A percentile compares a stretch with the other conserved stretches of the same genome.
These are phyloP conservation scores for Penicillium riverlandense DNA, from an alignment of 495 filamentous ascomycete species.

Conservation along the genomic window DNA sequence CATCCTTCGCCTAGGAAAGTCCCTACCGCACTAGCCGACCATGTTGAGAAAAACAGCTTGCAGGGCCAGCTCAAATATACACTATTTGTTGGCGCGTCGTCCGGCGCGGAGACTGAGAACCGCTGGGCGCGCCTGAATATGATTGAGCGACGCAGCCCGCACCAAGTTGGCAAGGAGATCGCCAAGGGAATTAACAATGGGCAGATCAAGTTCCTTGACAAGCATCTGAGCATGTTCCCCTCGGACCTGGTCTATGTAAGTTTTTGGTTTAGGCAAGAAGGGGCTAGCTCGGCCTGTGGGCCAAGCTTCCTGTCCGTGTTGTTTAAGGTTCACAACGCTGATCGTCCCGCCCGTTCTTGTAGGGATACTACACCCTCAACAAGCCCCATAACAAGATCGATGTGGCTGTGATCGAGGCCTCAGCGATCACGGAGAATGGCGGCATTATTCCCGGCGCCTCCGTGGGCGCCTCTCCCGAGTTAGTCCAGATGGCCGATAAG, in stretches of 20 bases:
- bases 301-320: not conserved
- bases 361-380: conserved; percentile 78
- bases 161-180: conserved; percentile 90
- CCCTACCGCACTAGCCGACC: conserved; percentile 76
- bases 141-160: conserved; percentile 78
- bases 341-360: conserved; percentile 1
- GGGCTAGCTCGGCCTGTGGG: no score
- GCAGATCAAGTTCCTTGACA: conserved; percentile 85
- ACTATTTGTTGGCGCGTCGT: conserved; percentile 83
- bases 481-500: conserved; percentile 86
- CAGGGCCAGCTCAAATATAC: conserved; percentile 79
- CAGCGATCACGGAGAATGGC: conserved; percentile 86
- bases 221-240: conserved; percentile 91
- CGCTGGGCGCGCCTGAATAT: conserved; percentile 81
- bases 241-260: conserved; percentile 75
- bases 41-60: conserved; percentile 83
- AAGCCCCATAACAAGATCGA: conserved; percentile 67
- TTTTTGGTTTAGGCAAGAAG: not conserved
- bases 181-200: conserved; percentile 87
- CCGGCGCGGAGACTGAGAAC: conserved; percentile 86
- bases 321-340: conserved; percentile 6
- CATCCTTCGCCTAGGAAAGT: conserved; percentile 51
- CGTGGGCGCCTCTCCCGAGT: conserved; percentile 79
- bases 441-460: conserved; percentile 85
- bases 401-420: conserved; percentile 80